These are phyloP conservation scores for Akanthomyces lecanii DNA, from an alignment of 2,329 filamentous ascomycete species.

Conservation along the genomic window DNA sequence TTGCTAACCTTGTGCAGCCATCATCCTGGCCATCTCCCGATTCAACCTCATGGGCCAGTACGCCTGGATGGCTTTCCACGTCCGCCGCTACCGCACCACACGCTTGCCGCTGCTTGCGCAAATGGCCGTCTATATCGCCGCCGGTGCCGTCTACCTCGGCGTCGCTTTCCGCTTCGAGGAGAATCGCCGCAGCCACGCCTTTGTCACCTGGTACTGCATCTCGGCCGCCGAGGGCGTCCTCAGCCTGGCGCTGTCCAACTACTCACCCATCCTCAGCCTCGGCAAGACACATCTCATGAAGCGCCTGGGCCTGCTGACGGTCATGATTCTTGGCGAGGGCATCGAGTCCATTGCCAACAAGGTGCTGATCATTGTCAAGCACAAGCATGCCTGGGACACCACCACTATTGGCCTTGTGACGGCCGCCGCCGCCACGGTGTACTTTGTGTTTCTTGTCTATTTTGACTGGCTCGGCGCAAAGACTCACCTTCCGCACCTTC, in stretches of 20 bases:
- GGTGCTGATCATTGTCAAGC: conserved; percentile 48
- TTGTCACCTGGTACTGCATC: conserved; percentile 49
- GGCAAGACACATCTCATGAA: conserved; percentile 60
- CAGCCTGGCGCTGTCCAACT: conserved; percentile 49
- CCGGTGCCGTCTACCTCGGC: conserved; percentile 38
- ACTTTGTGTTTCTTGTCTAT: conserved; percentile 44
- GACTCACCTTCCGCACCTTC: conserved; percentile 51
- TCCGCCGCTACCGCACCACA: conserved; percentile 36
- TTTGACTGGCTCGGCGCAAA: conserved; percentile 60
- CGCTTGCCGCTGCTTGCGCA: conserved; percentile 33
- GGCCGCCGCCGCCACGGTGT: conserved; percentile 38
- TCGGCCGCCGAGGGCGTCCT: conserved; percentile 48
- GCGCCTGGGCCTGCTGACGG: conserved; percentile 58
- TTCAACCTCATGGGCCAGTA: conserved; percentile 52
- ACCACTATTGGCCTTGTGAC: conserved; percentile 38
- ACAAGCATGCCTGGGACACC: conserved; percentile 36
- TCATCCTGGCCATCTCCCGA: conserved; percentile 50
- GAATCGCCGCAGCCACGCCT: conserved; percentile 30
- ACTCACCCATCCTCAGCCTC: conserved; percentile 55
- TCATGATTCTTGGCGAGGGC: conserved; percentile 64
- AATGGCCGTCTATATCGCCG: conserved; percentile 31
- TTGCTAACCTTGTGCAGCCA: conserved; percentile 23
- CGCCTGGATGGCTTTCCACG: conserved; percentile 40
- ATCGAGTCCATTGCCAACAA: conserved; percentile 53
- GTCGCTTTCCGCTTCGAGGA: conserved; percentile 37